These are phyloP conservation scores for Globisporangium apiculatum DNA, from an alignment of 352 stramenopile genomes.

Conservation along the genomic window DNA sequence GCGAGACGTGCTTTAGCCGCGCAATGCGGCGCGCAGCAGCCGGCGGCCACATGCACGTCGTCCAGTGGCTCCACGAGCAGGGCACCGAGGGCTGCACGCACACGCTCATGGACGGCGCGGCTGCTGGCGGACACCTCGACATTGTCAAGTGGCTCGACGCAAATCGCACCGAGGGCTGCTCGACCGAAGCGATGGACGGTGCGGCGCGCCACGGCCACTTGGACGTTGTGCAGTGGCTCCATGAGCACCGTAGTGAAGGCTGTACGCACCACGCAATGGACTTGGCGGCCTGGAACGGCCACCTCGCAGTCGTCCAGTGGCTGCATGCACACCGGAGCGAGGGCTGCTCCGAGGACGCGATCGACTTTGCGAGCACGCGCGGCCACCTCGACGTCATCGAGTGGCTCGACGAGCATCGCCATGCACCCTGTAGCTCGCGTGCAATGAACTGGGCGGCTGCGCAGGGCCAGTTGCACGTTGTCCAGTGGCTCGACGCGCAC, in stretches of 20 bases:
- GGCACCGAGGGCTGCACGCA: conserved; percentile 16
- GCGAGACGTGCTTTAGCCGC: conserved; percentile 9
- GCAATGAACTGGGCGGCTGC: conserved; percentile 19
- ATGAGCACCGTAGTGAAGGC: conserved; percentile 24
- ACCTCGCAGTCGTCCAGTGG: conserved; percentile 49
- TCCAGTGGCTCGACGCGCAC: conserved; percentile 20
- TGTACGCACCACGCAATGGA: conserved; percentile 13
- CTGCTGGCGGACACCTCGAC: conserved; percentile 5
- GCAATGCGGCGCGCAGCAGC: conserved; percentile 13
- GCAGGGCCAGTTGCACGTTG: conserved; percentile 13
- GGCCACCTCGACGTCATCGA: conserved; percentile 13
- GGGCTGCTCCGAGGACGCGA: conserved; percentile 49
- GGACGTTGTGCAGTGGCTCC: conserved; percentile 28
- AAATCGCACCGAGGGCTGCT: conserved; percentile 9
- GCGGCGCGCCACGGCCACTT: conserved; percentile 7
- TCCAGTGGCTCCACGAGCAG: conserved; percentile 17
- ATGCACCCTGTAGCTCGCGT: conserved; percentile 12
- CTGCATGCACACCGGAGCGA: conserved; percentile 46
- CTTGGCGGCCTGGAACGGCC: conserved; percentile 26
- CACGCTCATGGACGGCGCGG: conserved; percentile 16
- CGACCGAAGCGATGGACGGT: conserved; percentile 8
- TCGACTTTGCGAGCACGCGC: conserved; percentile 26
- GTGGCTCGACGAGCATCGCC: conserved; percentile 13
- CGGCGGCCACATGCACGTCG: conserved; percentile 15
- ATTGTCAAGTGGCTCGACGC: conserved; percentile 17